Base-by-base conservation (phyloP, 176 grass and related monocot species). In the Luzula sylvatica region DNA sequence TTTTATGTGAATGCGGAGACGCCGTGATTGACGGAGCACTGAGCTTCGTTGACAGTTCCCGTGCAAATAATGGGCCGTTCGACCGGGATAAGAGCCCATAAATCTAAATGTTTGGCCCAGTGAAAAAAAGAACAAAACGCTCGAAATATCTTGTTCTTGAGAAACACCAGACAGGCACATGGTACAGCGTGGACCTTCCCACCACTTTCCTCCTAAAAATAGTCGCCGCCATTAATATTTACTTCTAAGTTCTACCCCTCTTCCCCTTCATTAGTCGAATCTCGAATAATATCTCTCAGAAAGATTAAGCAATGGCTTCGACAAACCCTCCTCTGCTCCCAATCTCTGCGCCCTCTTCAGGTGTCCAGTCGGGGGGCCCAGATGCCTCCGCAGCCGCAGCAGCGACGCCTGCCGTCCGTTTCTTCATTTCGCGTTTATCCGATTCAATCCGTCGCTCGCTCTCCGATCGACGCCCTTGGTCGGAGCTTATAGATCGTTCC, bases 401-500 rank as follows among this genome's bases (percentile, higher is more conserved):
- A 29, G 51, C 84, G 49, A 51, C 80, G 13, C 77, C 80, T 35
- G 90, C 76, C 38, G 65, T 89, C 64, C 64, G 77, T 26, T 58
- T 86, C 52, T 90, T 86, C 78, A 24, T 90, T 38, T 65, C 77
- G 35, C 66, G 71, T 64, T 50, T 89, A 50, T 49, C 72, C 5
- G 85, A 90, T 12, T 82, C 81, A 58, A 61, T 72, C 32, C 67
- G 68, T 23, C 68, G 78, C 45, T 98, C 71, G 29, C 85, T 90
- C 13, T 61, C 78, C 46, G 70, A 87, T 50, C 81, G 78, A 11
- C 86, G 86, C 7, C 81, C 85, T 4, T 90, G 78, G 86, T 72
- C 74, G 20, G 92, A 98, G 68, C 81, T 98, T 55, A 13, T 77
- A 54, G 85, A 98, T 51, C 85, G 85, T n/a, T 77, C 78, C 26